Base-by-base conservation (phyloP, 2,329 filamentous ascomycete genomes). In the Trichoderma sp. region DNA sequence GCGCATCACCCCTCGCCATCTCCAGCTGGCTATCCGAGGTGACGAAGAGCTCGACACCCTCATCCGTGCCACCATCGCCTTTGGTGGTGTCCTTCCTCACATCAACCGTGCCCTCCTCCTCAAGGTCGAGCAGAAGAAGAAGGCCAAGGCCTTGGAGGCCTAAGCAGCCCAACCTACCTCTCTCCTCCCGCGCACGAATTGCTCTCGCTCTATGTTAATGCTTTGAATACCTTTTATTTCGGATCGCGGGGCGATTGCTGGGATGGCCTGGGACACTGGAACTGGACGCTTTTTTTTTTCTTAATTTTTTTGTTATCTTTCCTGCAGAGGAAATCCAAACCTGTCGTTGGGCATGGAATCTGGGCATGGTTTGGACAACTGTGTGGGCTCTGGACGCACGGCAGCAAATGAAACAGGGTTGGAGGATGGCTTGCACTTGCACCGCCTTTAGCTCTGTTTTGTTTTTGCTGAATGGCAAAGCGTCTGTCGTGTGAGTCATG, bases 101-200 rank as follows among this genome's bases (percentile, higher is more conserved):
- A 99, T 99, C 90, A 98, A 99, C 88, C 93, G 96, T 78, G 96
- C 96, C 15, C 87, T 99, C 77, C 87, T 99, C 77, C 89, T 97
- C 82, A 97, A 97, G 90, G 94, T 97, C 70, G 94, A 97, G 85
- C 93, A 97, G 85, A 97, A 97, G 92, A 97, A 97, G 92, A 94
- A 94, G 86, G 91, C 87, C 77, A 86, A 86, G 82, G 82, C 84
- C 34, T 79, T 84, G 69, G 84, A 86, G 74, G 83, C 80, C 73
- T 85, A 81, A 71, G 36, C 32, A 12, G 57, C 57, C 6, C 57
- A 20, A 13, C 30, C n/a, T 34, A 8, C 13, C 57, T 62, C 39
- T 62, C 43, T 30, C 43, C 30, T 39, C 47, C 57, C 57, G 62
- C 70, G 57, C 39, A 53, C 62, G 63, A 66, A 57, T 61, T 43